phyloP scores from a whole-genome alignment of 108 stramenopile species.

The Aurantiochytrium sp. region DNA sequence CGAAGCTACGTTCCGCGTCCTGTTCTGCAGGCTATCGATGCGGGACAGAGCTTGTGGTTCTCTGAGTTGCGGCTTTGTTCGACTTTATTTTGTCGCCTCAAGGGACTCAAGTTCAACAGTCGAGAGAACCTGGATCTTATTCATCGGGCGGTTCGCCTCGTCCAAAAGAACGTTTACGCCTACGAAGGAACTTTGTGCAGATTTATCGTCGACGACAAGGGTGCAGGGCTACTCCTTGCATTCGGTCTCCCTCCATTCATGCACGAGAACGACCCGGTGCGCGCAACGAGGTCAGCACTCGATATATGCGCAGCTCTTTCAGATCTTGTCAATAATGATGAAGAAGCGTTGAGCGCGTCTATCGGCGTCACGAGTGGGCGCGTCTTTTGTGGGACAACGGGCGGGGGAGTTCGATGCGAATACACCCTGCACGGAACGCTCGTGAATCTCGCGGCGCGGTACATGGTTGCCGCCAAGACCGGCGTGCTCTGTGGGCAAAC shows the following conservation, averaged over 20 bases:
- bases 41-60: constrained; percentile 1
- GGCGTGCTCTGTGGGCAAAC: neutral
- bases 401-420: neutral
- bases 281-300: constrained; percentile 23
- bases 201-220: constrained; percentile 63
- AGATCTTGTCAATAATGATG: neutral
- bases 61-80: constrained; percentile 7
- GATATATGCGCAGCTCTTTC: neutral
- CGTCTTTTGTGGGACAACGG: neutral
- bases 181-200: constrained; percentile 47
- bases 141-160: neutral
- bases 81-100: neutral
- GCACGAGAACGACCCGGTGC: constrained; percentile 43
- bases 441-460: neutral
- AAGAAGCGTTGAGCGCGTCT: neutral
- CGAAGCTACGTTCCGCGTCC: constrained; percentile 1
- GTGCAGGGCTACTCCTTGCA: constrained; percentile 45
- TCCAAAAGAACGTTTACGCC: constrained; percentile 37
- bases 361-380: constrained; percentile 4
- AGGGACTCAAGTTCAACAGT: neutral
- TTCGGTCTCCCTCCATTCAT: constrained; percentile 48
- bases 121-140: neutral
- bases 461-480: constrained; percentile 1
- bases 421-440: constrained; percentile 17
- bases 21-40: neutral